Conservation (phyloP, 2,329 filamentous ascomycete genomes). For the Claviceps sp. region DNA sequence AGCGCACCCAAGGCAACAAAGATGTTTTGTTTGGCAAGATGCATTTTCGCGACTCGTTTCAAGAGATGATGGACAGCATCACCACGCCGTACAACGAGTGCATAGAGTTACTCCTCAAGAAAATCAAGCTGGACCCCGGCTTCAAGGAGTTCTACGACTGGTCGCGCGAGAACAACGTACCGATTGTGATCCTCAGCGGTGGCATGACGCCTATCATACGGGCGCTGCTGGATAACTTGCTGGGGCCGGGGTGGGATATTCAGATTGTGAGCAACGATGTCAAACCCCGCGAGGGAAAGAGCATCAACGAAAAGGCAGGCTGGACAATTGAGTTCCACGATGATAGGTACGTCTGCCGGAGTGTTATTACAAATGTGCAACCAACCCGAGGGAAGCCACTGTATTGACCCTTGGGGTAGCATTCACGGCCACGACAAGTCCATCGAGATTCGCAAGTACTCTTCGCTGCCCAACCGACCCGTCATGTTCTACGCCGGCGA, state of each 20-base stretch:
- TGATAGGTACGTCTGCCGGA: slow-evolving; percentile 42
- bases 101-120: slow-evolving; percentile 60
- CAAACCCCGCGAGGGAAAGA: slow-evolving; percentile 46
- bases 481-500: slow-evolving; percentile 91
- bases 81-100: slow-evolving; percentile 69
- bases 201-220: slow-evolving; percentile 90
- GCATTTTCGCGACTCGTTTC: slow-evolving; percentile 76
- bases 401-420: slow-evolving; percentile 25
- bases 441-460: slow-evolving; percentile 78
- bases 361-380: no score
- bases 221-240: slow-evolving; percentile 63
- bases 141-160: slow-evolving; percentile 84
- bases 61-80: slow-evolving; percentile 84
- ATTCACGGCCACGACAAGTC: slow-evolving; percentile 96
- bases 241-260: slow-evolving; percentile 69
- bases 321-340: slow-evolving; percentile 88
- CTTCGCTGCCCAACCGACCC: slow-evolving; percentile 60
- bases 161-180: slow-evolving; percentile 69
- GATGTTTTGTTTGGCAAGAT: slow-evolving; percentile 60
- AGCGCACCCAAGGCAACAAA: slow-evolving; percentile 59
- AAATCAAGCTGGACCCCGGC: slow-evolving; percentile 77
- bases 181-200: slow-evolving; percentile 80
- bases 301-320: slow-evolving; percentile 64
- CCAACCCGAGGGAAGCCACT: background rate
- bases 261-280: slow-evolving; percentile 88